Conservation (phyloP, 2,329 filamentous ascomycete genomes). For the Colletotrichum filicis region DNA sequence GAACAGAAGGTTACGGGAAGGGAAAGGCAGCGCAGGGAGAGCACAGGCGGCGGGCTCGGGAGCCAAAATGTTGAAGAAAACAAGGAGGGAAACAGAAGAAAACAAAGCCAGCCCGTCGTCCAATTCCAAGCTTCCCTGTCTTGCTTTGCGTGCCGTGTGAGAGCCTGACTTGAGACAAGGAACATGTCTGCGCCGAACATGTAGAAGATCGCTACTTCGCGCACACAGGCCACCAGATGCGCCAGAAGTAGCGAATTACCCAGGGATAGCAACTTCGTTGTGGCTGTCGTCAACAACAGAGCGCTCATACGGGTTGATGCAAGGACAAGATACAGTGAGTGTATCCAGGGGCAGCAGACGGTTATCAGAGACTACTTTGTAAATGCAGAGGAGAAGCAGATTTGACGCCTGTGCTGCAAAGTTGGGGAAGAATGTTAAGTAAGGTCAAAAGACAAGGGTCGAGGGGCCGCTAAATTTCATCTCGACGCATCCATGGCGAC, state of each 20-base stretch:
- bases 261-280: background rate
- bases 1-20: slow-evolving; percentile 1
- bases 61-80: background rate
- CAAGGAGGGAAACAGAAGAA: background rate
- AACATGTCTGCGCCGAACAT: slow-evolving; percentile 2
- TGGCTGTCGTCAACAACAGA: background rate
- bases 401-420: background rate
- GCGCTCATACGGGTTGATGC: background rate
- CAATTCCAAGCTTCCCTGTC: background rate
- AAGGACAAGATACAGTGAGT: too few species aligned
- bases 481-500: too few species aligned
- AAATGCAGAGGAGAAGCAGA: background rate
- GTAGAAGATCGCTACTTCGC: background rate
- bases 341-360: too few species aligned
- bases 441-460: background rate
- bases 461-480: too few species aligned
- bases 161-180: slow-evolving; percentile 9
- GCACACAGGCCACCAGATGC: slow-evolving; percentile 10
- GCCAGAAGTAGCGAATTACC: background rate
- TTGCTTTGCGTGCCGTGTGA: background rate
- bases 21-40: background rate
- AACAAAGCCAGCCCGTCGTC: background rate
- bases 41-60: background rate
- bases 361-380: too few species aligned
- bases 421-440: background rate